Evolutionary conservation across 371 early-diverging fungal genomes (phyloP), one percentile per base, ranked within the genome.

Genomic region (Capillidium heterosporum): DNA sequence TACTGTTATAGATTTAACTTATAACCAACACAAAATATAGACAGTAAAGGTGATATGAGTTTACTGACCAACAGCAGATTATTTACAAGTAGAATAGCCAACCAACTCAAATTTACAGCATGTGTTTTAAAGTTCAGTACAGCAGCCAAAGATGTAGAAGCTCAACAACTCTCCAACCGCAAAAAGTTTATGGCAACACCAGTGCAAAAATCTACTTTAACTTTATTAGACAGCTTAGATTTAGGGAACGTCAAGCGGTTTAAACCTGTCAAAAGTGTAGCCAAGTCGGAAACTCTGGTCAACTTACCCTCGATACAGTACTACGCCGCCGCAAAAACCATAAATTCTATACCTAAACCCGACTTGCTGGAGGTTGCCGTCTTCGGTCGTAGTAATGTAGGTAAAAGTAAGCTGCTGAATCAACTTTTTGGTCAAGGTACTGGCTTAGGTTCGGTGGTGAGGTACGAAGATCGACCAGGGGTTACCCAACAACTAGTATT

Each of bases 401-500:
- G 35, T 53, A 53, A 32, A 32, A 32, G 13, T 35, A 48, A 32
- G 3, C 49, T 47, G 13, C 42, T 41, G 23, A 58, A 29, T 1
- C 44, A 49, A 2, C 44, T 27, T 1, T 60, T 40, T 59, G 65
- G 87, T 84, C 7, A 69, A 85, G 47, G 84, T 84, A 0, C 85
- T 86, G 62, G 87, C 84, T 1, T 85, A 85, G 32, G 41, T 85
- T 69, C 76, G 3, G 67, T 71, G 15, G 82, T 74, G 0, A 71
- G 82, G 26, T 73, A 72, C 10, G 79, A 79, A 11, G 78, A 82
- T 61, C 82, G 80, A 57, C 89, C 89, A 5, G 89, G 89, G 5
- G 60, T 84, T 43, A 88, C 89, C 5, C 84, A 82, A 44, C 86
- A 85, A 64, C 57, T 88, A 58, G 86, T 86, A 63, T 88, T 86